These are phyloP conservation scores for Macadamia tetraphylla DNA, from an alignment of 164 flowering plant species.

Conservation along the genomic window DNA sequence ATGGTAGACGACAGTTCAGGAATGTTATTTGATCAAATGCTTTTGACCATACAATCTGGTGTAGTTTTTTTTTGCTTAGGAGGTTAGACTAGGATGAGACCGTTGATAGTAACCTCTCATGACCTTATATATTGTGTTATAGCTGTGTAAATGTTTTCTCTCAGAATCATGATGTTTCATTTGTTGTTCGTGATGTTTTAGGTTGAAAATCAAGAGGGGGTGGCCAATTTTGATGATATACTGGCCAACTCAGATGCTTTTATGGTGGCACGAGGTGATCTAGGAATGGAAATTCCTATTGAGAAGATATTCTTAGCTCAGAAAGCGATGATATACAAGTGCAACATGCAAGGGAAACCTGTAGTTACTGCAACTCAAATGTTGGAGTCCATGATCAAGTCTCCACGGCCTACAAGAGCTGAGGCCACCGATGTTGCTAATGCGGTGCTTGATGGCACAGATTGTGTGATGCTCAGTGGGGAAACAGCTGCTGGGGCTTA, in stretches of 20 bases:
- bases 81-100: too few relatives aligned
- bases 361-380: constrained; percentile 86
- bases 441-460: constrained; percentile 81
- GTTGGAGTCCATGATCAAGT: constrained; percentile 88
- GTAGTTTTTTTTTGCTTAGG: too few relatives aligned
- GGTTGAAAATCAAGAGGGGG: constrained; percentile 96
- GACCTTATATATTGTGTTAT: constrained; percentile 19
- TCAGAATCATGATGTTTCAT: not conserved
- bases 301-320: constrained; percentile 85
- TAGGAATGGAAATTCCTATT: constrained; percentile 89
- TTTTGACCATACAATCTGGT: too few relatives aligned
- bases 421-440: constrained; percentile 84
- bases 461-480: constrained; percentile 94
- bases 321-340: constrained; percentile 86
- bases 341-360: constrained; percentile 89
- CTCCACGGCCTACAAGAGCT: constrained; percentile 85
- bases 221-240: constrained; percentile 84
- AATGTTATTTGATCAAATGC: too few relatives aligned
- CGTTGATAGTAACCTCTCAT: not conserved
- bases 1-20: too few relatives aligned
- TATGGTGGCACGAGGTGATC: constrained; percentile 78
- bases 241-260: constrained; percentile 79
- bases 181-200: constrained; percentile 11
- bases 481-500: constrained; percentile 95
- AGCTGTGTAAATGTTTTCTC: not conserved